Evolutionary conservation across 2,329 filamentous ascomycete genomes (phyloP).

Genomic region (Fusarium nematophilum): DNA sequence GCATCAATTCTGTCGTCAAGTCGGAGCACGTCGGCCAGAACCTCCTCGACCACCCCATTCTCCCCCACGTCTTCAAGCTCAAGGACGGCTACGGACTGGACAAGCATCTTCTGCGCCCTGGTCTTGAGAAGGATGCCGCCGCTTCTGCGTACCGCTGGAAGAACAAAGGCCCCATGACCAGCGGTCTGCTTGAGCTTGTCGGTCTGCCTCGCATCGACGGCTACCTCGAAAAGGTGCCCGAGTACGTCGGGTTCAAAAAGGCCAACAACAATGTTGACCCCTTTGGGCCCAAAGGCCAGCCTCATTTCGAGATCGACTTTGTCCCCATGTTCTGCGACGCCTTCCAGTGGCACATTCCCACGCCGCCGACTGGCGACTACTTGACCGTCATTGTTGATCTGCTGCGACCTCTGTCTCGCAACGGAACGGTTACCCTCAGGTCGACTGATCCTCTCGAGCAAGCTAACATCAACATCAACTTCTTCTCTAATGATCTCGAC

Average conservation of each 20-base stretch:
- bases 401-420: conserved; percentile 53
- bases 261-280: conserved; percentile 60
- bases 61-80: conserved; percentile 54
- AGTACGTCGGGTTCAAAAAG: conserved; percentile 58
- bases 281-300: conserved; percentile 67
- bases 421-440: conserved; percentile 66
- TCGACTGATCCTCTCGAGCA: conserved; percentile 67
- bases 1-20: conserved; percentile 65
- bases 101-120: conserved; percentile 49
- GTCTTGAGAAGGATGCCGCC: conserved; percentile 23
- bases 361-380: conserved; percentile 57
- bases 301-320: conserved; percentile 72
- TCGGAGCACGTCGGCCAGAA: conserved; percentile 73
- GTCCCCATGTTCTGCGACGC: conserved; percentile 66
- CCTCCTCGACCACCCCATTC: conserved; percentile 70
- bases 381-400: conserved; percentile 66
- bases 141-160: conserved; percentile 48
- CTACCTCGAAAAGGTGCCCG: conserved; percentile 58
- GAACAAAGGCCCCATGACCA: conserved; percentile 53
- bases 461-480: conserved; percentile 70
- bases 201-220: conserved; percentile 68
- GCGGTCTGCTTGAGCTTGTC: conserved; percentile 60
- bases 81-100: conserved; percentile 49
- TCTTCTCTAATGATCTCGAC: conserved; percentile 64
- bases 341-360: conserved; percentile 60